phyloP scores from a whole-genome alignment of 805 yeast genomes.

The Ogataea ramenticola region DNA sequence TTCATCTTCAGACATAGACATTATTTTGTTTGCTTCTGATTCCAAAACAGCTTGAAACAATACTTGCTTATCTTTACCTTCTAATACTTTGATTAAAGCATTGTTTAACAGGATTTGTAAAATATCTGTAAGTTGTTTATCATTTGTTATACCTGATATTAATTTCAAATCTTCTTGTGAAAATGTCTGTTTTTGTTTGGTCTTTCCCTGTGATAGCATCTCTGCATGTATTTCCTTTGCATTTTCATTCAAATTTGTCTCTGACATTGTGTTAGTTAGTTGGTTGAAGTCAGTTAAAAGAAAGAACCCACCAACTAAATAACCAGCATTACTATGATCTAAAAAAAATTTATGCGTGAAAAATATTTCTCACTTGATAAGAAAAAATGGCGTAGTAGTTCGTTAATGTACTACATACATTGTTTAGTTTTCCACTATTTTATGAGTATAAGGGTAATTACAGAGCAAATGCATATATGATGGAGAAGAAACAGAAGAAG shows the following conservation, averaged over 20 bases:
- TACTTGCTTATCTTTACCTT: constrained; percentile 49
- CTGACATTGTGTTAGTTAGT: no score
- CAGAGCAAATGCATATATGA: background rate
- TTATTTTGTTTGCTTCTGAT: constrained; percentile 69
- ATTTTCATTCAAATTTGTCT: background rate
- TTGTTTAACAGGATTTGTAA: constrained; percentile 39
- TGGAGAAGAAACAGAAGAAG: background rate
- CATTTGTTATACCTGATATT: constrained; percentile 34
- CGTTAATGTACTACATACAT: no score
- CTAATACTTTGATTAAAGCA: constrained; percentile 60
- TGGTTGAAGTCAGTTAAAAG: no score
- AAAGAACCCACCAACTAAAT: no score
- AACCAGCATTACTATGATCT: no score
- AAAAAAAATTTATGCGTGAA: no score
- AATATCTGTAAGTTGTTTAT: constrained; percentile 28
- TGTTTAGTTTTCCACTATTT: no score
- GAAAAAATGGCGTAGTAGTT: no score
- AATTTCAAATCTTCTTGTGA: constrained; percentile 63
- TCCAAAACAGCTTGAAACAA: constrained; percentile 69
- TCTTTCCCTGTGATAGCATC: no score
- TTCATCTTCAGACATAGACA: constrained; percentile 80
- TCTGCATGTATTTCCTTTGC: constrained; percentile 55
- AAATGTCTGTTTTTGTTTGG: constrained; percentile 41
- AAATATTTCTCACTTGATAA: no score
- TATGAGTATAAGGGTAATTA: no score